Evolutionary conservation across 768 basidiomycete genomes (phyloP), one percentile per base, ranked within the genome.

Genomic region (Chalciporus pseudorubinellus): DNA sequence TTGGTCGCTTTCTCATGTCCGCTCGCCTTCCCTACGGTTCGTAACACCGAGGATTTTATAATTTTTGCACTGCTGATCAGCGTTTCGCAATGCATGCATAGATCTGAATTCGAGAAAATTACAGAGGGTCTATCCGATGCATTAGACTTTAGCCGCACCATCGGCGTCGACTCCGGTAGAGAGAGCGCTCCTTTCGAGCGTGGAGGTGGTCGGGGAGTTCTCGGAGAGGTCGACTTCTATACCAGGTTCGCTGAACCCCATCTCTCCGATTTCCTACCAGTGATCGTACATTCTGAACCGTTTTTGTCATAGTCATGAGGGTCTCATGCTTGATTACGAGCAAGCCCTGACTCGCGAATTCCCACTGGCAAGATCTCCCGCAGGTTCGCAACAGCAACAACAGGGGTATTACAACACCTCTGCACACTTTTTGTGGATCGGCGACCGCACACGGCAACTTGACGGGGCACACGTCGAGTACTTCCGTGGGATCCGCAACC

Each of bases 351-450:
- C 97, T 2, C 83, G 94, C 28, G 71, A 76, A 51, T 78, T 86
- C 51, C 71, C 83, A 6, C 44, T 78, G 0, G 75, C 72, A 20
- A 56, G 50, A 16, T 47, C 67, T 6, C 43, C 57, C n/a, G 52
- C 56, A 31, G 11, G 39, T 11, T 22, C 53, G n/a, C 52, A 56
- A 33, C 46, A 50, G n/a, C 52, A 56, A 33, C 46, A 50, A 31
- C 74, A 69, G 39, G 83, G 78, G 33, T 80, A 78, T 66, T 98
- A 95, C 72, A 95, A 98, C 65, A 89, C 90, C 14, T 91, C 92
- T 3, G 90, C 92, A 8, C 94, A 95, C 67, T 95, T 97, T 71
- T 70, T 98, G 44, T 99, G 95, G 95, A 91, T 99, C 48, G 95
- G 95, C 0, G 97, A 99, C 70, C 83, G 95, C 46, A 99, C 95